Percentiles rank a stretch among this genome's conserved stretches.
Conservation (phyloP, 2,329 filamentous ascomycete genomes). For the Fulvia fulva region DNA sequence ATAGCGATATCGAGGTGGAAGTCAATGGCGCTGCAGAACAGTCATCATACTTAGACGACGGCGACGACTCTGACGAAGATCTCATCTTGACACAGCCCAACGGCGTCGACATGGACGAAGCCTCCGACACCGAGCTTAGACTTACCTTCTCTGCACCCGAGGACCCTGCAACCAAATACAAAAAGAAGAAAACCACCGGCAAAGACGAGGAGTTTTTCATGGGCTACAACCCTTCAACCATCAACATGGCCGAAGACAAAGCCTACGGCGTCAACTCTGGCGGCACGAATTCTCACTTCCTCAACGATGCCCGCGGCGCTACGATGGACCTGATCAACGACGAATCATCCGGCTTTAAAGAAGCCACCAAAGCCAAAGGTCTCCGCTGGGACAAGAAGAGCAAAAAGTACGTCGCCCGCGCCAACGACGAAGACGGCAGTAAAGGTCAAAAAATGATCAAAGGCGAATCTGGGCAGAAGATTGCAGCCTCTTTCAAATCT, state of each 20-base stretch:
- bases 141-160: conserved; percentile 42
- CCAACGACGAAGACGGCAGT: conserved; percentile 92
- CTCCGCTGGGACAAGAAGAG: conserved; percentile 97
- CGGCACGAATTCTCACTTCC: conserved; percentile 64
- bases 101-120: conserved; percentile 38
- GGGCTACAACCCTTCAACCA: conserved; percentile 81
- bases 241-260: conserved; percentile 80
- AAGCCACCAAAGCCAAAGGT: conserved; percentile 64
- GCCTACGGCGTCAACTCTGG: conserved; percentile 91
- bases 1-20: conserved; percentile 17
- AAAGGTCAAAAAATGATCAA: conserved; percentile 66
- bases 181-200: conserved; percentile 51
- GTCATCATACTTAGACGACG: conserved; percentile 41
- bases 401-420: conserved; percentile 87
- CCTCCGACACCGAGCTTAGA: conserved; percentile 54
- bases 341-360: conserved; percentile 70
- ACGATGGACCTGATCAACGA: conserved; percentile 94
- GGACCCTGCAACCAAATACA: conserved; percentile 11
- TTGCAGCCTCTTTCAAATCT: conserved; percentile 87
- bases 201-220: conserved; percentile 91
- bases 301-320: conserved; percentile 77
- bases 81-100: conserved; percentile 34
- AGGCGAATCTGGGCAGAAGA: conserved; percentile 92
- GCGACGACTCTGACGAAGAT: conserved; percentile 37
- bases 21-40: conserved; percentile 33